Evolutionary conservation across 2,329 filamentous ascomycete species (phyloP).

Genomic region (Claviceps pazoutovae): DNA sequence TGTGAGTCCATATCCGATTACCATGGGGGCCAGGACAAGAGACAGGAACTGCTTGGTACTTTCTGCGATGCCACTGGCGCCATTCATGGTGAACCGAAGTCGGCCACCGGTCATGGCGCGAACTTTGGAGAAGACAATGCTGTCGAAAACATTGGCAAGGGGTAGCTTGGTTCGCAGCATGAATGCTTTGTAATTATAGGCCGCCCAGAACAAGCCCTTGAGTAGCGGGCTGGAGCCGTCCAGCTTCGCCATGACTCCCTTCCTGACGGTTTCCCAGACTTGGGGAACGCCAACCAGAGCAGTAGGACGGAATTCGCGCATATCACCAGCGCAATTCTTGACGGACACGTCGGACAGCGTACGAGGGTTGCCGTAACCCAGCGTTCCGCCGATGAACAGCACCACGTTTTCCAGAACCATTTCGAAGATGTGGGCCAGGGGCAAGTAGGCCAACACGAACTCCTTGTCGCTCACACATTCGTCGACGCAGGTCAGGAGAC

Average conservation of each 20-base stretch:
- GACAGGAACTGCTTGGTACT: slow-evolving; percentile 86
- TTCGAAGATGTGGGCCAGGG: slow-evolving; percentile 90
- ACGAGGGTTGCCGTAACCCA: slow-evolving; percentile 85
- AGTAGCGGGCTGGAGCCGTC: slow-evolving; percentile 56
- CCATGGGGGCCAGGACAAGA: slow-evolving; percentile 85
- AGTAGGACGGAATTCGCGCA: slow-evolving; percentile 79
- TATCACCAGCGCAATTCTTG: slow-evolving; percentile 83
- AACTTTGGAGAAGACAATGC: slow-evolving; percentile 81
- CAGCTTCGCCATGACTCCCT: slow-evolving; percentile 75
- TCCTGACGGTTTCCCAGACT: slow-evolving; percentile 94
- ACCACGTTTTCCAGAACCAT: slow-evolving; percentile 90
- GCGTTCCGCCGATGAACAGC: slow-evolving; percentile 75
- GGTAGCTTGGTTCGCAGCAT: slow-evolving; percentile 47
- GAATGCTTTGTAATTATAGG: slow-evolving; percentile 44
- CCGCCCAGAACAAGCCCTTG: slow-evolving; percentile 64
- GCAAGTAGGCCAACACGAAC: slow-evolving; percentile 76
- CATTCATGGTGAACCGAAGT: slow-evolving; percentile 84
- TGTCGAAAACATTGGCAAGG: slow-evolving; percentile 58
- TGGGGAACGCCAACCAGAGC: slow-evolving; percentile 90
- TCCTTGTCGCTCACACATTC: slow-evolving; percentile 67
- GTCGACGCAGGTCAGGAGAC: slow-evolving; percentile 64
- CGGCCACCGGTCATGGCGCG: slow-evolving; percentile 79
- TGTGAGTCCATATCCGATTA: slow-evolving; percentile 84
- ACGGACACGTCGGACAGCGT: slow-evolving; percentile 79
- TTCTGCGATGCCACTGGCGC: slow-evolving; percentile 77